Conservation (phyloP, 2,329 filamentous ascomycete species). For the Paecilomyces niveus region DNA sequence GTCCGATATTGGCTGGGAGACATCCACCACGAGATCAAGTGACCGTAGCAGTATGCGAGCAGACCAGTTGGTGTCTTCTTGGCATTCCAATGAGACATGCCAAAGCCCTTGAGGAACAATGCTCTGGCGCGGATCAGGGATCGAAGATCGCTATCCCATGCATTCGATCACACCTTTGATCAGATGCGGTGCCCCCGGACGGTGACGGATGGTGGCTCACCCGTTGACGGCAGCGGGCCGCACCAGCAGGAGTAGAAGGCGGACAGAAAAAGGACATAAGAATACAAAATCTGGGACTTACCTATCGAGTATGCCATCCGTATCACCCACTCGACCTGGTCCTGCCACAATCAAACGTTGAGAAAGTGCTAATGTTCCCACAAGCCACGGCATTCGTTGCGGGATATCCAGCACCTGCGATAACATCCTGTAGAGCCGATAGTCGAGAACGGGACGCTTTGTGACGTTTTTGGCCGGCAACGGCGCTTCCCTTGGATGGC, state of each 20-base stretch:
- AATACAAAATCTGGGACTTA: conserved; percentile 50
- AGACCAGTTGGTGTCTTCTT: conserved; percentile 14
- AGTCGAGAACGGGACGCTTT: conserved; percentile 62
- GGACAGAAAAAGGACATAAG: conserved; percentile 8
- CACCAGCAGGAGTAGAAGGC: neutral
- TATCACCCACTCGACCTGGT: conserved; percentile 65
- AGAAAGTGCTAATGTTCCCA: conserved; percentile 64
- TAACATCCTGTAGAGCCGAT: conserved; percentile 68
- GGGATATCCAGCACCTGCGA: conserved; percentile 67
- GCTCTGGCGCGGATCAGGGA: conserved; percentile 22
- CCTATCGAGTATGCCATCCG: conserved; percentile 81
- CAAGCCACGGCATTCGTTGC: conserved; percentile 84
- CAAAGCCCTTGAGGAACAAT: conserved; percentile 10
- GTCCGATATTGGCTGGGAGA: conserved; percentile 10
- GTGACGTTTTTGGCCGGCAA: conserved; percentile 21
- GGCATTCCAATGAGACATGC: conserved; percentile 14
- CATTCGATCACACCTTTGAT: neutral
- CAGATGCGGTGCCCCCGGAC: neutral
- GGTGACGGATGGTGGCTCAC: neutral
- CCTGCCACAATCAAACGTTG: conserved; percentile 68
- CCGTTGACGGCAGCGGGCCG: neutral
- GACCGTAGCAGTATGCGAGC: conserved; percentile 53
- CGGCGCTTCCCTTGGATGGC: conserved; percentile 20
- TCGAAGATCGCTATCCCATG: conserved; percentile 17
- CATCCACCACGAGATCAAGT: conserved; percentile 49